Conservation (phyloP, 192 early-diverging fungal species). For the Linnemannia hyalina region DNA sequence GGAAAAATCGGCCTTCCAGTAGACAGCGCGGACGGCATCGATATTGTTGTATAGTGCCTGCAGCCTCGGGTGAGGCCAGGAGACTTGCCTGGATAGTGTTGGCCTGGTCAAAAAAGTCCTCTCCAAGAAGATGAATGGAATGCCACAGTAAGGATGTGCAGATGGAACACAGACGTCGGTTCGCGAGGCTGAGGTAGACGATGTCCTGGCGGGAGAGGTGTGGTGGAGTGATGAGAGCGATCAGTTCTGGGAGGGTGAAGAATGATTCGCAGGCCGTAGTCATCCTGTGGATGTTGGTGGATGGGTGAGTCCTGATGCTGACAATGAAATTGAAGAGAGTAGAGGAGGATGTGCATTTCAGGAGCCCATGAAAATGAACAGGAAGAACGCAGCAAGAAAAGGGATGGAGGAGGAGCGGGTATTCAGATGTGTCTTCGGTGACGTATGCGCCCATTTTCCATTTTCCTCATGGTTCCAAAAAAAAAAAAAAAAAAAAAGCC, state of each 20-base stretch:
- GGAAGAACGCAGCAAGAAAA: too few species aligned
- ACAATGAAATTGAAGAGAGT: too few species aligned
- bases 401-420: too few species aligned
- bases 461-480: too few species aligned
- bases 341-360: too few species aligned
- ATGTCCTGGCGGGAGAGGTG: background rate
- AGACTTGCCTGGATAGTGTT: background rate
- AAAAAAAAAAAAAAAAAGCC: too few species aligned
- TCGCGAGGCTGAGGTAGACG: background rate
- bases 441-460: too few species aligned
- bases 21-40: background rate
- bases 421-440: too few species aligned
- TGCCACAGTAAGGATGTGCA: background rate
- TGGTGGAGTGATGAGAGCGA: background rate
- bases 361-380: too few species aligned
- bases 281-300: too few species aligned
- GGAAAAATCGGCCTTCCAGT: background rate
- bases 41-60: background rate
- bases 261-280: too few species aligned
- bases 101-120: background rate
- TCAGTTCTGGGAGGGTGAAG: background rate
- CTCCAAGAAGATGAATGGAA: background rate
- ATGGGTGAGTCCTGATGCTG: too few species aligned
- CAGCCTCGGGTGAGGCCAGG: background rate
- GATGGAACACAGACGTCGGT: background rate